A percentile compares a stretch with the other conserved stretches of the same genome.
Conservation (phyloP, 2,329 filamentous ascomycete species). For the Cyclaneusma minus region DNA sequence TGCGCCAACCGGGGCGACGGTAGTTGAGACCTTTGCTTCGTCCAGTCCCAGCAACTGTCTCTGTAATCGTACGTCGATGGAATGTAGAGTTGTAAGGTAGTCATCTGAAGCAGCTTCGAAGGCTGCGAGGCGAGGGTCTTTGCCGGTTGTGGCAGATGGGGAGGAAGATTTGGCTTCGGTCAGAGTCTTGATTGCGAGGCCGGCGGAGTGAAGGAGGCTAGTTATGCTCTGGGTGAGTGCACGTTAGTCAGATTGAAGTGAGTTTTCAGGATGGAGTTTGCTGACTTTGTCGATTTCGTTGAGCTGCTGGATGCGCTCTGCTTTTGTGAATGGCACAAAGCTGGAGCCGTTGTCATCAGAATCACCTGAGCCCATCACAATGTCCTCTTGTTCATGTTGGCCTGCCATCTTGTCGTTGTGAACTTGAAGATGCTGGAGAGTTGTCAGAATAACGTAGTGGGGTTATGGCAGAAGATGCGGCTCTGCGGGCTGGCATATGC, state of each 20-base stretch:
- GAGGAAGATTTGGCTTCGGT: constrained; percentile 28
- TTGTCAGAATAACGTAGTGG: no score
- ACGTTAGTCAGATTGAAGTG: background rate
- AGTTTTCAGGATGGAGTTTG: background rate
- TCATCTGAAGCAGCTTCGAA: constrained; percentile 45
- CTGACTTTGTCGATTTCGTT: constrained; percentile 58
- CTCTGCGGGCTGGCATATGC: no score
- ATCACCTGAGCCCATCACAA: constrained; percentile 5
- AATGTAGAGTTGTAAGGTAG: constrained; percentile 60
- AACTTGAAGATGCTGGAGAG: constrained; percentile 2
- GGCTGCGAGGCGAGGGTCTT: constrained; percentile 19
- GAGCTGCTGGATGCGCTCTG: constrained; percentile 68
- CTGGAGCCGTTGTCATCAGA: constrained; percentile 9
- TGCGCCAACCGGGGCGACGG: constrained; percentile 5
- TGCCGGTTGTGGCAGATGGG: constrained; percentile 1
- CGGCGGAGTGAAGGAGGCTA: constrained; percentile 40
- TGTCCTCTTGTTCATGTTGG: background rate
- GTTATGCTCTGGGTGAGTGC: constrained; percentile 16
- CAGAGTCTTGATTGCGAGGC: constrained; percentile 47
- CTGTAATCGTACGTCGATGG: constrained; percentile 58
- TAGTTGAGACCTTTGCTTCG: constrained; percentile 59
- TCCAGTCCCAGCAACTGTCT: constrained; percentile 67
- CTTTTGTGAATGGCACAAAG: constrained; percentile 41
- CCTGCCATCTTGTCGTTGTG: constrained; percentile 2
- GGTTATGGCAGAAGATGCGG: no score